Evolutionary conservation across 495 filamentous ascomycete genomes (phyloP), one percentile per base, ranked within the genome.

Genomic region (Daldinia decipiens): DNA sequence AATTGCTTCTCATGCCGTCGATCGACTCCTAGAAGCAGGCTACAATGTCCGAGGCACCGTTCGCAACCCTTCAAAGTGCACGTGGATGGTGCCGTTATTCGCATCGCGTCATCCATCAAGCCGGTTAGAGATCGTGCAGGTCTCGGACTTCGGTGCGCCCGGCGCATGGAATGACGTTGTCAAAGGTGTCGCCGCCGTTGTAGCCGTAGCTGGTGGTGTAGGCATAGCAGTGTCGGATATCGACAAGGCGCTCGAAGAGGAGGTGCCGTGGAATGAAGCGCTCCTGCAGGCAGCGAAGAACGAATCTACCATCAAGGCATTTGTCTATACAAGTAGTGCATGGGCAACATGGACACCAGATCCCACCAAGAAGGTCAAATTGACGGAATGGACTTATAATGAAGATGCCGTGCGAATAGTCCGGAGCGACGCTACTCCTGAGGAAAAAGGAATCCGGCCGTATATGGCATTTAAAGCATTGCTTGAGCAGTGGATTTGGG

Each of bases 381-480:
- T 82, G 36, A 69, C 65, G 3, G 68, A 66, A 34, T 61, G 70
- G 47, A 71, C 66, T 12, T 81, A 50, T 56, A 81, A 82, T 19
- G 75, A 79, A 1, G 62, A 76, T 24, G 77, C 75, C 2, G 38
- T 79, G 15, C 62, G 51, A 12, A 32, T 74, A 60, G 71, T 71
- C 2, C 38, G 62, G 19, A 68, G 68, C 39, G 66, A 78, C 17
- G 47, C 52, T 34, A 19, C 43, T 7, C 43, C 43, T 1, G 26
- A 54, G 31, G 53, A 60, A 8, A 78, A 78, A 36, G 77, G 75
- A 11, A 67, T 81, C 38, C 58, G 64, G 7, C 72, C 72, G 21
- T 78, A 75, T 43, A 81, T 81, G 78, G 80, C 78, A n/a, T 65
- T 78, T 21, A 79, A 78, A 68, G 72, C 74, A 11, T 40, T 77